Evolutionary conservation across 2,329 filamentous ascomycete genomes (phyloP), one percentile per base, ranked within the genome.

Genomic region (Fusarium poae): DNA sequence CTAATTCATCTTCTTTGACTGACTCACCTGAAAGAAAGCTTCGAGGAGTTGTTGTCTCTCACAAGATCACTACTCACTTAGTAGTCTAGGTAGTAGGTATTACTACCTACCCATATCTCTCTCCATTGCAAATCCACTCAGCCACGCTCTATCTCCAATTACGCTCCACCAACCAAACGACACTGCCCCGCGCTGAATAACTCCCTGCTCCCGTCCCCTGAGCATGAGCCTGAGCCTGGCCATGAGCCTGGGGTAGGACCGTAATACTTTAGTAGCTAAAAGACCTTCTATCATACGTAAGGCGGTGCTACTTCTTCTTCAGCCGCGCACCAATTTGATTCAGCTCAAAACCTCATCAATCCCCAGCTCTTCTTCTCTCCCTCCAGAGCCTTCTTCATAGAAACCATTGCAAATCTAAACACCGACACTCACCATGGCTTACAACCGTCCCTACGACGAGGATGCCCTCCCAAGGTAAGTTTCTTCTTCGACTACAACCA

Each of bases 381-480:
- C 37, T 54, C 25, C 27, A 61, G 21, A 50, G 35, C 35, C 49
- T 54, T 30, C 21, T 11, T 20, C 59, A 45, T 48, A 57, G 42
- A 18, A 53, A 45, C 45, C 32, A 43, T 23, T 29, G 9, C 23
- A 43, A 46, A 48, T 16, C 37, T 42, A 27, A 48, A 34, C 16
- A 16, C 34, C 35, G 55, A 40, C 30, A 58, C 37, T 51, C 46
- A 66, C 25, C 65, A 98, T 98, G 95, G 95, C 95, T 58, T 98
- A 98, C 86, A 97, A 97, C 82, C 90, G 89, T 79, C 88, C 91
- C 57, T 96, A 94, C 83, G 97, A 99, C 80, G 94, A 94, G 34
- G 95, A 99, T 84, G 92, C 94, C 78, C 89, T 99, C 69, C 95
- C 95, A 77, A 93, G 93, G 92, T 96, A 58, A 54, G 61, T 34